phyloP scores from a whole-genome alignment of 225 moss, liverwort and hornwort genomes.

The Straminergon stramineum region DNA sequence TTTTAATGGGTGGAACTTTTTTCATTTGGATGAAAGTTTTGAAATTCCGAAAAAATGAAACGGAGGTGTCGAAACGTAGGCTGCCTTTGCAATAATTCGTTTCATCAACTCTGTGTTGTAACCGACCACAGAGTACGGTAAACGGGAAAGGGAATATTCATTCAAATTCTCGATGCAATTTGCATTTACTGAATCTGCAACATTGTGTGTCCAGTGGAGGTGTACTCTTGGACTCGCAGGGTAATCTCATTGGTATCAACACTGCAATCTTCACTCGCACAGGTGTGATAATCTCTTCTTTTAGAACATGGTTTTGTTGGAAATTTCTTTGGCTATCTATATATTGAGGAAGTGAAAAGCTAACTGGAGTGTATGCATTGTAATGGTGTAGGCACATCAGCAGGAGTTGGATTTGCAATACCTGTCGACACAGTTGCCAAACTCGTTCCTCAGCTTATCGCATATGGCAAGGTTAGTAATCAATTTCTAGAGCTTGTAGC shows the following conservation, averaged over 20 bases:
- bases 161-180: background rate
- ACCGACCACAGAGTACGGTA: background rate
- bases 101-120: background rate
- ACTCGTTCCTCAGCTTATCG: conserved; percentile 62
- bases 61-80: background rate
- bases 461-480: conserved; percentile 48
- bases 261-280: conserved; percentile 69
- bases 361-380: background rate
- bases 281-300: conserved; percentile 19
- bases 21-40: background rate
- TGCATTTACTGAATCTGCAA: background rate
- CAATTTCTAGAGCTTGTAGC: background rate
- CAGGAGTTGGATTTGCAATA: conserved; percentile 67
- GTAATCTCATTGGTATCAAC: conserved; percentile 55
- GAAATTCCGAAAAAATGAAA: background rate
- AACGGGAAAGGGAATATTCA: background rate
- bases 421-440: conserved; percentile 64
- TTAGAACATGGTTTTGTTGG: background rate
- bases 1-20: no score
- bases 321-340: background rate
- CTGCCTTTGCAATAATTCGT: background rate
- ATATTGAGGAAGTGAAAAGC: background rate
- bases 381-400: conserved; percentile 47
- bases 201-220: conserved; percentile 38
- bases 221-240: conserved; percentile 51